Base-by-base conservation (phyloP, 176 grass and related monocot genomes). In the Cenchrus purpureus region DNA sequence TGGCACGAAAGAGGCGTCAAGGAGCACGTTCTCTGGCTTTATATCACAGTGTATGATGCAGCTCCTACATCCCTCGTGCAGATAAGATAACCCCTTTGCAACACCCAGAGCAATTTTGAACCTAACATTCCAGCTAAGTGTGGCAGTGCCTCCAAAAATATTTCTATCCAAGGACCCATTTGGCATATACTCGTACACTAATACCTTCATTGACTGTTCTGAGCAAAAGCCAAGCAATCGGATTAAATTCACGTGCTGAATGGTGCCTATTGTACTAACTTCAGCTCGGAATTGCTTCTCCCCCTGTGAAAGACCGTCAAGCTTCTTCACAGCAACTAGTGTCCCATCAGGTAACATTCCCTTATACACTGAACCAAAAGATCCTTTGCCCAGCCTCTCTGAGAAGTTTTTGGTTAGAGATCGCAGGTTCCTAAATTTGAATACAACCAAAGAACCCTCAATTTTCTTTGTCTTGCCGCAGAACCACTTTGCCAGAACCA, bases 11-110 rank as follows among this genome's bases (percentile, higher is more conserved):
- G 46, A 65, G 14, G 4, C 77, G 52, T 81, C 85, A 0, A 86
- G 78, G 7, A 87, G 77, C 40, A 87, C 61, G 9, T 87, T 87
- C 68, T 81, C 68, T 55, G 85, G 85, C 57, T 81, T 81, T 40
- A 87, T 73, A 53, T 87, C 85, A 63, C 76, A 67, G 19, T 86
- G 85, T 67, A 81, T 74, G 43, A 86, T 81, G 12, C 58, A 7
- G 44, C 34, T 71, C n/a, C 68, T 74, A 37, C 85, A 81, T 40
- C 67, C 12, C 77, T 66, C 69, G 19, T 81, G 85, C 56, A 87
- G 16, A 25, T 81, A 87, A 58, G 68, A 37, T 46, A 83, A 74
- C 3, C 79, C 79, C 15, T 76, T 75, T 0, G 72, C 86, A 44
- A 70, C n/a, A 10, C 80, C 81, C 0, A 73, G 65, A 3, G 86